Percentiles rank a stretch among this genome's conserved stretches.
phyloP scores from a whole-genome alignment of 1,139 yeast species.

The Geotrichum citri-aurantii region DNA sequence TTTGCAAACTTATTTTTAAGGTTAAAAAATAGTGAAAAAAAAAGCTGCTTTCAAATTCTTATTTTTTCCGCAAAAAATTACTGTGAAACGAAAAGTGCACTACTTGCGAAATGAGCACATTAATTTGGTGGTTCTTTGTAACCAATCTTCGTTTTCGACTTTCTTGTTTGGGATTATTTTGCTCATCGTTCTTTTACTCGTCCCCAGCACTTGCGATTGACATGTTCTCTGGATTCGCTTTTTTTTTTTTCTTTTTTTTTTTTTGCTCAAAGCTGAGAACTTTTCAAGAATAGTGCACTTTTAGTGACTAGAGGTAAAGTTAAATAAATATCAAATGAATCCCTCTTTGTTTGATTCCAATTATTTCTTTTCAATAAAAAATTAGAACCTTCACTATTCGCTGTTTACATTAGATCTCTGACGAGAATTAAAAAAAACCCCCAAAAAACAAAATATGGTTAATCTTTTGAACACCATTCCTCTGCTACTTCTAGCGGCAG shows the following conservation, averaged over 20 bases:
- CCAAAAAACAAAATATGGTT: background rate
- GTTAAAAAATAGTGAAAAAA: background rate
- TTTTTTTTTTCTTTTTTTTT: background rate
- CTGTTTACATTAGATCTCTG: background rate
- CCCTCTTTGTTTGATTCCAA: background rate
- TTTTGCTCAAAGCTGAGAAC: background rate
- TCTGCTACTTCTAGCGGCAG: background rate
- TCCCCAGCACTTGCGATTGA: background rate
- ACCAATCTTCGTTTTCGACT: background rate
- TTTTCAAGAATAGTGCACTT: background rate
- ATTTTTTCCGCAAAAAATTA: too few relatives aligned
- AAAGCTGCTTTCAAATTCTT: background rate
- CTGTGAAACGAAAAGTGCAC: background rate
- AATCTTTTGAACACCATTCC: background rate
- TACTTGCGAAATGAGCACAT: background rate
- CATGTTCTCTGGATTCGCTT: background rate
- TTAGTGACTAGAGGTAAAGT: background rate
- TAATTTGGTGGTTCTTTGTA: background rate
- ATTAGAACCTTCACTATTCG: too few relatives aligned
- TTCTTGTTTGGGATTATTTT: background rate
- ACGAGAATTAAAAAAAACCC: too few relatives aligned
- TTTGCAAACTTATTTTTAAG: background rate
- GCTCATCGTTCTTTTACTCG: background rate
- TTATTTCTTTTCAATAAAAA: background rate
- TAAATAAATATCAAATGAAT: background rate